Percentiles rank a stretch among this genome's conserved stretches.
Evolutionary conservation across 306 rosid species (phyloP).

Genomic region (Betula pendula): DNA sequence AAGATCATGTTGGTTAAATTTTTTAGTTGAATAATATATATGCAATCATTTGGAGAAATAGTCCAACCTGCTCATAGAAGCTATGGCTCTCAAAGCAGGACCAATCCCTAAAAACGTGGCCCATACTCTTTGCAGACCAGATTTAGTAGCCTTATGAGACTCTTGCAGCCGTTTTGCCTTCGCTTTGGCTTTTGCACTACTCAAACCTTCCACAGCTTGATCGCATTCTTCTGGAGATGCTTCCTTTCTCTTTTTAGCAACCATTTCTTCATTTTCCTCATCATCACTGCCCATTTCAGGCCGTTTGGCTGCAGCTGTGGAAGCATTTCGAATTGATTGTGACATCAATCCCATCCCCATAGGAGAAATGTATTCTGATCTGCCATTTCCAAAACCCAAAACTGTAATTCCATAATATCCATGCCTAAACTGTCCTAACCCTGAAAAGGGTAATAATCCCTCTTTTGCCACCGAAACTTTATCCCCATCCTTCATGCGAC

Average conservation of each 20-base stretch:
- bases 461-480: slow-evolving; percentile 18
- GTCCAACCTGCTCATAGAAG: slow-evolving; percentile 84
- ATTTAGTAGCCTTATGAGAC: slow-evolving; percentile 40
- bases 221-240: slow-evolving; percentile 96
- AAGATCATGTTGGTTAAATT: slow-evolving; percentile 2
- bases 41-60: background rate
- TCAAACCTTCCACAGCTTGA: slow-evolving; percentile 86
- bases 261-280: slow-evolving; percentile 35
- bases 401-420: slow-evolving; percentile 16
- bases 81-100: slow-evolving; percentile 74
- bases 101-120: slow-evolving; percentile 67
- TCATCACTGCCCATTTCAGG: slow-evolving; percentile 39
- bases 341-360: slow-evolving; percentile 43
- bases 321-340: slow-evolving; percentile 42
- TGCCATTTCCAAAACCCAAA: slow-evolving; percentile 22
- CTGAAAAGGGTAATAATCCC: slow-evolving; percentile 21
- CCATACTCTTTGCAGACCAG: slow-evolving; percentile 52
- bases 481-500: background rate
- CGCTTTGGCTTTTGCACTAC: slow-evolving; percentile 79
- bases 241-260: slow-evolving; percentile 59
- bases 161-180: slow-evolving; percentile 76
- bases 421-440: slow-evolving; percentile 26
- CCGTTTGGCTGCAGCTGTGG: slow-evolving; percentile 50
- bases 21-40: background rate
- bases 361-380: slow-evolving; percentile 21